Base-by-base conservation (phyloP, 2,329 filamentous ascomycete species). In the Fusarium oligoseptatum region DNA sequence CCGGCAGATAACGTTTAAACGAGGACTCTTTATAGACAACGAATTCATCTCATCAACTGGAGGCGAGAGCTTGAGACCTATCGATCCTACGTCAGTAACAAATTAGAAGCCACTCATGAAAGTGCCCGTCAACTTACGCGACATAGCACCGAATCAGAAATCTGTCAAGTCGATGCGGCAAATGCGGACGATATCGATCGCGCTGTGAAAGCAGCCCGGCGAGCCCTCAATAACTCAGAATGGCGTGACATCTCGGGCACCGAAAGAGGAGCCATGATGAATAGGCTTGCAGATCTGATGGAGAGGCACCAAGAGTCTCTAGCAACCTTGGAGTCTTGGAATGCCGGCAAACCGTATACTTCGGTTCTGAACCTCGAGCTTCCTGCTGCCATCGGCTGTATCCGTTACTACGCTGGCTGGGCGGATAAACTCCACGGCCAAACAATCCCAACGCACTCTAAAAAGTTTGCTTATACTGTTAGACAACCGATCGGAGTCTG, bases 361-460 rank as follows among this genome's bases (percentile, higher is more conserved):
- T 91, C 92, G 14, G 87, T 93, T 0, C 79, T 92, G n/a, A 87
- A 87, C 48, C 92, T 92, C 61, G 94, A 95, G 78, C 74, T 95
- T 7, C 84, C 81, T 1, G 83, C 85, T 70, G 83, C 84, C 14
- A 77, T 83, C 6, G 77, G 77, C 65, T 83, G 90, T 15, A 84
- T 91, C 48, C 91, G 92, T 74, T 95, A 96, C 82, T 96, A 95
- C 79, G 92, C 90, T 50, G 93, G 94, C 36, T 95, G 90, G 83
- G 92, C 93, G 24, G 93, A 95, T 83, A 95, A 95, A 85, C 90
- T 94, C 57, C 90, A 92, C 73, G 94, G 94, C 12, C 90, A 94
- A 79, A 93, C 93, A 12, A 94, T 95, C 74, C 91, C 92, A 67
- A 94, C 92, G 0, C 90, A 87, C 0, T 85, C 87, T 0, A 84